A percentile compares a stretch with the other conserved stretches of the same genome.
These are phyloP conservation scores for Chalaropsis ovoidea DNA, from an alignment of 2,329 filamentous ascomycete species.

Conservation along the genomic window DNA sequence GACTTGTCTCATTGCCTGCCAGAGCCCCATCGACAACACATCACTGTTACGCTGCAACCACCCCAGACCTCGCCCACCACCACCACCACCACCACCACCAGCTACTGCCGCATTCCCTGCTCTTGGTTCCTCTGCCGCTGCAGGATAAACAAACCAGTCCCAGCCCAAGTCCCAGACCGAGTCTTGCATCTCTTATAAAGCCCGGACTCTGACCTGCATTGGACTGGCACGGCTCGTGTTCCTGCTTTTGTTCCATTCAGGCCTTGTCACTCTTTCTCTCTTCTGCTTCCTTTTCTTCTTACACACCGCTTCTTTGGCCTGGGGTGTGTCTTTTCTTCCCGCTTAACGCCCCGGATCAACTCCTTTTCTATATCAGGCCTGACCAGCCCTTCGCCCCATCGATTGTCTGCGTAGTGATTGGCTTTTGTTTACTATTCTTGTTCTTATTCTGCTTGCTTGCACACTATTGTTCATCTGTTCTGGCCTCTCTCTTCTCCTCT, in stretches of 20 bases:
- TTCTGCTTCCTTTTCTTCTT: slow-evolving; percentile 10
- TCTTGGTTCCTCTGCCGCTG: neutral
- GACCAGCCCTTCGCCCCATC: slow-evolving; percentile 1
- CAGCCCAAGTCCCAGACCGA: neutral
- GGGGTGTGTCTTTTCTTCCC: slow-evolving; percentile 47
- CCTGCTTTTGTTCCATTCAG: slow-evolving; percentile 12
- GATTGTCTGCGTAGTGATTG: neutral
- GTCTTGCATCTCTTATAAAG: slow-evolving; percentile 12
- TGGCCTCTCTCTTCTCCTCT: neutral
- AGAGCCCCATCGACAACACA: slow-evolving; percentile 11
- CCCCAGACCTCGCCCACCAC: neutral
- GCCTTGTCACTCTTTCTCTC: slow-evolving; percentile 5
- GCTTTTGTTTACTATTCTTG: slow-evolving; percentile 1
- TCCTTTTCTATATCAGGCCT: slow-evolving; percentile 15
- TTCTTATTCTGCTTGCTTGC: neutral
- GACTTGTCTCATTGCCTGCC: neutral
- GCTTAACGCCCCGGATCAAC: slow-evolving; percentile 16
- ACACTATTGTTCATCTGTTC: neutral
- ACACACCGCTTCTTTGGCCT: slow-evolving; percentile 14
- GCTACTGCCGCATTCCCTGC: slow-evolving; percentile 2
- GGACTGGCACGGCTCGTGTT: slow-evolving; percentile 3
- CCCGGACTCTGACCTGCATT: slow-evolving; percentile 13
- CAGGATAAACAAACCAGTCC: neutral
- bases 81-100: neutral
- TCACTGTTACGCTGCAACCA: slow-evolving; percentile 6